Conservation (phyloP, 306 rosid species). For the Fragaria ananassa region DNA sequence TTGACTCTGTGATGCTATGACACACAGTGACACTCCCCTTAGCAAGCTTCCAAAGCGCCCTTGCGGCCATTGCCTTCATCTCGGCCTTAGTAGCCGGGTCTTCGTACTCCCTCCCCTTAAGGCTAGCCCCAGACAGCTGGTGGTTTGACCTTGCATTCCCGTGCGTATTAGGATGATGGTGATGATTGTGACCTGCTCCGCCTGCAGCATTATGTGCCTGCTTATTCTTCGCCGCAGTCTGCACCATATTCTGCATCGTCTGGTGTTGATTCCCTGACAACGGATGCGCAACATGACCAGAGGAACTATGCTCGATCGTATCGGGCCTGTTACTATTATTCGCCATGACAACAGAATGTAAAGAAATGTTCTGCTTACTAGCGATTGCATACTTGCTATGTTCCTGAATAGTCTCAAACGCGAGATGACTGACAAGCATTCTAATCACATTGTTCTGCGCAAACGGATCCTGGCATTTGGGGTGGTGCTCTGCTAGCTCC, state of each 20-base stretch:
- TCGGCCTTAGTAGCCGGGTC: slow-evolving; percentile 51
- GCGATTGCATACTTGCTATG: slow-evolving; percentile 60
- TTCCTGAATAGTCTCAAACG: slow-evolving; percentile 74
- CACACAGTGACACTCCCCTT: slow-evolving; percentile 55
- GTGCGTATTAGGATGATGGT: neutral
- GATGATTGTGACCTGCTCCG: neutral
- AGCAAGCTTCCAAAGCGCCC: slow-evolving; percentile 62
- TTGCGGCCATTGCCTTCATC: slow-evolving; percentile 77
- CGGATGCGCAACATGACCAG: slow-evolving; percentile 27
- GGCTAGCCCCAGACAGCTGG: slow-evolving; percentile 34
- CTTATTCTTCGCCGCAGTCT: slow-evolving; percentile 22
- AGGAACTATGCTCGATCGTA: neutral
- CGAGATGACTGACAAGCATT: slow-evolving; percentile 69
- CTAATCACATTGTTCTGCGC: slow-evolving; percentile 66
- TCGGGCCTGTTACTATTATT: neutral
- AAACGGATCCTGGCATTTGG: slow-evolving; percentile 74
- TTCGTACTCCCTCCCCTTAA: slow-evolving; percentile 70
- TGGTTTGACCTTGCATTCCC: neutral
- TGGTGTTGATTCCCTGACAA: slow-evolving; percentile 8
- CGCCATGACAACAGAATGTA: slow-evolving; percentile 55
- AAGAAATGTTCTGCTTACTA: slow-evolving; percentile 40
- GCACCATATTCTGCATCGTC: slow-evolving; percentile 27
- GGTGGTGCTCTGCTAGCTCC: slow-evolving; percentile 51
- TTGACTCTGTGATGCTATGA: slow-evolving; percentile 59
- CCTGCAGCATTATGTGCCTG: neutral